Evolutionary conservation across 2,329 filamentous ascomycete species (phyloP).

Genomic region (Plectosphaerella cucumerina): DNA sequence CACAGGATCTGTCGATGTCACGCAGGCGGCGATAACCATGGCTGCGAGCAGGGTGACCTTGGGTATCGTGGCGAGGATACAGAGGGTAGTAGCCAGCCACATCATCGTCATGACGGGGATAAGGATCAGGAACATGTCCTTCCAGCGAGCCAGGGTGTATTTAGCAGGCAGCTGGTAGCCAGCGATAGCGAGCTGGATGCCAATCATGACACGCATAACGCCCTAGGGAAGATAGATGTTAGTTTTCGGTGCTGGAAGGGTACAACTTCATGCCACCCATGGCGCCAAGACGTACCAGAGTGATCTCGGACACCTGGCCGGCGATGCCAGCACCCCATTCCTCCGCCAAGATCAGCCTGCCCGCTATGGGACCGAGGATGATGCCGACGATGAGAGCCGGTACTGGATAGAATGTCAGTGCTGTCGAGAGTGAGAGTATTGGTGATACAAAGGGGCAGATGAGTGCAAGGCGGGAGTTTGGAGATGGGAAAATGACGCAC

Average conservation of each 20-base stretch:
- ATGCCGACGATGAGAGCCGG: slow-evolving; percentile 52
- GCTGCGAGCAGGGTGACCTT: slow-evolving; percentile 48
- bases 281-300: slow-evolving; percentile 24
- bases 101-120: slow-evolving; percentile 58
- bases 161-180: slow-evolving; percentile 57
- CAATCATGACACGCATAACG: slow-evolving; percentile 54
- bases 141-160: slow-evolving; percentile 45
- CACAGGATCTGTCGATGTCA: slow-evolving; percentile 58
- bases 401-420: slow-evolving; percentile 28
- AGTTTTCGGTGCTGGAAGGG: not conserved
- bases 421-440: not conserved
- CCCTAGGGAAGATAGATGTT: slow-evolving; percentile 22
- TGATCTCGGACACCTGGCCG: slow-evolving; percentile 27
- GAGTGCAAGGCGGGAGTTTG: not conserved
- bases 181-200: slow-evolving; percentile 57
- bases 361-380: slow-evolving; percentile 47
- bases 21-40: slow-evolving; percentile 55
- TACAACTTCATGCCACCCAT: not conserved
- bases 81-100: slow-evolving; percentile 55
- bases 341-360: slow-evolving; percentile 44
- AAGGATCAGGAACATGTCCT: slow-evolving; percentile 50
- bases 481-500: slow-evolving; percentile 26
- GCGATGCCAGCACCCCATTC: slow-evolving; percentile 30
- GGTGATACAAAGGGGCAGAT: not conserved
- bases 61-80: slow-evolving; percentile 50